Evolutionary conservation across 805 yeast genomes (phyloP).

Genomic region (Yamadazyma philogaea): DNA sequence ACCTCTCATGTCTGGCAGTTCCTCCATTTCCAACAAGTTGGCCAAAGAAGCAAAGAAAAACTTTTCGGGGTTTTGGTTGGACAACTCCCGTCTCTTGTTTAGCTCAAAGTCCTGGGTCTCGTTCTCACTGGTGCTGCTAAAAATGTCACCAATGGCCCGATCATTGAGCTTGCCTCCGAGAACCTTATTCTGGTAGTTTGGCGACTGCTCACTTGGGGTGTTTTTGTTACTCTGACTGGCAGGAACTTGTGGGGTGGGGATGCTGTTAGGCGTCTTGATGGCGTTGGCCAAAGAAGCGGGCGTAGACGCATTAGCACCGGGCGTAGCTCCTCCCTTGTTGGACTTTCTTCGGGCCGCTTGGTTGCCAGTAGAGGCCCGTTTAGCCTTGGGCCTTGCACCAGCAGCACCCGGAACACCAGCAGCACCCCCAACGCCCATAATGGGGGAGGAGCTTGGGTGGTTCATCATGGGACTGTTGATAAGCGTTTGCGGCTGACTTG

Average conservation of each 20-base stretch:
- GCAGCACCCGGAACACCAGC: constrained; percentile 1
- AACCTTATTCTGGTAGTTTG: constrained; percentile 20
- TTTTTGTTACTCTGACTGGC: constrained; percentile 37
- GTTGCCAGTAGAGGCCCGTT: constrained; percentile 16
- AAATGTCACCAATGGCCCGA: constrained; percentile 23
- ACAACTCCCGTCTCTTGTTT: constrained; percentile 45
- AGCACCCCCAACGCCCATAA: constrained; percentile 9
- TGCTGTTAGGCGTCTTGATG: constrained; percentile 44
- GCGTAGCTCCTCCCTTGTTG: constrained; percentile 27
- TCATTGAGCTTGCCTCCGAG: constrained; percentile 15
- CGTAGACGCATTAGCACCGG: constrained; percentile 28
- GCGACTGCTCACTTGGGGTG: constrained; percentile 40
- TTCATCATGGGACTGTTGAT: constrained; percentile 10
- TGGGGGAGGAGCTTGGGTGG: constrained; percentile 15
- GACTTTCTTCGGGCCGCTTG: constrained; percentile 22
- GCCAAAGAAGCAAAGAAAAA: constrained; percentile 52
- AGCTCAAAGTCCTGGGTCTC: constrained; percentile 36
- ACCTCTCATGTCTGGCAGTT: constrained; percentile 17
- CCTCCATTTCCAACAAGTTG: constrained; percentile 47
- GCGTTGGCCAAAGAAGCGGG: constrained; percentile 38
- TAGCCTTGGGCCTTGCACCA: constrained; percentile 9
- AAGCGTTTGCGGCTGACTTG: neutral
- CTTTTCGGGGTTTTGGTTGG: constrained; percentile 43
- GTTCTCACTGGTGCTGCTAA: constrained; percentile 17
- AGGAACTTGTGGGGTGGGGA: constrained; percentile 40